Evolutionary conservation across 805 yeast species (phyloP), one percentile per base, ranked within the genome.

Genomic region (Ogataea saltuana): DNA sequence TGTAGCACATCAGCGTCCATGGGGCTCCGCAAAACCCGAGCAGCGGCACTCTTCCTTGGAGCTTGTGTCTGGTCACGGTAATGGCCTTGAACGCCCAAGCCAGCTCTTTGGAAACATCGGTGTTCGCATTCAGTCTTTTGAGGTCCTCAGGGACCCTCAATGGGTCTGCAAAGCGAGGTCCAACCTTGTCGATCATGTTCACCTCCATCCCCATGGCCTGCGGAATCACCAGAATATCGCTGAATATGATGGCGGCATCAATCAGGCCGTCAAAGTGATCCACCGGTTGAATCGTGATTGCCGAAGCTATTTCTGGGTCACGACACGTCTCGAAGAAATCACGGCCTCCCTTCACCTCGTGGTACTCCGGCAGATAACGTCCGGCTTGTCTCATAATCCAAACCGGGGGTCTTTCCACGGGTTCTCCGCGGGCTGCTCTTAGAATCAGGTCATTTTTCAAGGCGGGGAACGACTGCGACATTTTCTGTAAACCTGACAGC

Each of bases 341-440:
- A 51, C 87, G 74, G 12, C 76, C 75, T 38, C 79, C 95, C 61
- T 93, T 93, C 36, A 81, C 97, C 60, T 81, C 77, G 63, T 90
- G 96, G 63, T 93, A 93, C 62, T 93, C 96, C 21, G 95, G 95
- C 43, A 83, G 70, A 58, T 90, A 89, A 48, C 97, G 75, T 15
- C 97, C 97, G n/a, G 97, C 97, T 71, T 89, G 97, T 67, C 97
- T 80, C 97, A 89, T 89, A 54, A 90, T 85, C 97, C 97, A 93
- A 48, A 93, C 81, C 15, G 99, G 99, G 2, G 99, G 97, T 62
- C 99, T 81, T 67, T 93, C 98, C 30, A 91, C 97, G 47, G 69
- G 70, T 61, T 91, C 96, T 39, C 86, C 97, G 51, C 75, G 74
- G 9, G 98, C 97, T 3, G 98, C 97, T 56, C 99, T 75, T 51